Evolutionary conservation across 768 basidiomycete genomes (phyloP).

Genomic region (Mycena crocata): DNA sequence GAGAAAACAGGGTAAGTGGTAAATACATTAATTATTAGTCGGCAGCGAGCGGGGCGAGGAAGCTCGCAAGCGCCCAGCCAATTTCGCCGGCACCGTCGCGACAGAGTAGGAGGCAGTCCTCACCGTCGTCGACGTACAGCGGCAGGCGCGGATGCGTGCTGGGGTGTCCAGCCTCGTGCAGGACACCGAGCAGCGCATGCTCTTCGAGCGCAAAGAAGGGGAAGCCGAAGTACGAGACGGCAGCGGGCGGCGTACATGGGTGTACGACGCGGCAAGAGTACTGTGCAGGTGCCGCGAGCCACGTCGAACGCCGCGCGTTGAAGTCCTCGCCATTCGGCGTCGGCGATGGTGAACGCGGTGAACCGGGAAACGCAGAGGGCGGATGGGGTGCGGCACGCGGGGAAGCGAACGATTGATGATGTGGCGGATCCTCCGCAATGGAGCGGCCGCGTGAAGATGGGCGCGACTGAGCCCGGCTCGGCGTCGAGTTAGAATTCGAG

Average conservation of each 20-base stretch:
- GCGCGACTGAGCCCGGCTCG: constrained; percentile 12
- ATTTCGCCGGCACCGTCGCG: constrained; percentile 65
- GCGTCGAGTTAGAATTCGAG: constrained; percentile 4
- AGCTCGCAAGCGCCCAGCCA: constrained; percentile 88
- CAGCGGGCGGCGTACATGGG: constrained; percentile 70
- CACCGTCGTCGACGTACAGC: constrained; percentile 79
- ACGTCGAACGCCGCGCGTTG: constrained; percentile 47
- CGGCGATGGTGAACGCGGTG: not conserved
- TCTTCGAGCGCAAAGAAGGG: constrained; percentile 81
- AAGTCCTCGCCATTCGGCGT: constrained; percentile 24
- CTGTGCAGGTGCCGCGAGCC: constrained; percentile 64
- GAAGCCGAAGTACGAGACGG: constrained; percentile 75
- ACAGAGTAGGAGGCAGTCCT: constrained; percentile 84
- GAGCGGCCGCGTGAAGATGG: constrained; percentile 11
- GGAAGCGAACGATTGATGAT: not conserved
- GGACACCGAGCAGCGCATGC: constrained; percentile 72
- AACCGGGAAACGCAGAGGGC: not conserved
- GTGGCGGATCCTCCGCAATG: not conserved
- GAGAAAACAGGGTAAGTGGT: not conserved
- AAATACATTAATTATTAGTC: constrained; percentile 22
- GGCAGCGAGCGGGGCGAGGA: constrained; percentile 63
- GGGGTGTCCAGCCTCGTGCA: constrained; percentile 85
- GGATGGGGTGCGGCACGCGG: constrained; percentile 18
- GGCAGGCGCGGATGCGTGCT: constrained; percentile 79
- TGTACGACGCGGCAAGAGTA: constrained; percentile 79